Percentiles rank a stretch among this genome's conserved stretches.
phyloP scores from a whole-genome alignment of 1,139 yeast genomes.

The Saccharomyces pastorianus region DNA sequence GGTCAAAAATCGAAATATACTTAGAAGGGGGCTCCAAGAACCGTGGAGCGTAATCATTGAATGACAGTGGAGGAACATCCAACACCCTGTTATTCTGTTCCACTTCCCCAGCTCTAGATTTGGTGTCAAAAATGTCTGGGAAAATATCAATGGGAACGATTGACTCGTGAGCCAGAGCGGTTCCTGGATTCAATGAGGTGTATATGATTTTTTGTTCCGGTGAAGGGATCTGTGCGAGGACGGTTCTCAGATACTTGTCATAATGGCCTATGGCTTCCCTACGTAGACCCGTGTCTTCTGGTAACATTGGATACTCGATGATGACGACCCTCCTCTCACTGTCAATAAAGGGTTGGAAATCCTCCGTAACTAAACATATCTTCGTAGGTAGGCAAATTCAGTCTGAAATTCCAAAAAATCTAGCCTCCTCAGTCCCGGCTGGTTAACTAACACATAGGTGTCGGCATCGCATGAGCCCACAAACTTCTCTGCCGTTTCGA shows the following conservation, averaged over 20 bases:
- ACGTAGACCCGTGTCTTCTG: constrained; percentile 33
- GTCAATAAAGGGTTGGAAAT: constrained; percentile 44
- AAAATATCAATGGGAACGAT: constrained; percentile 23
- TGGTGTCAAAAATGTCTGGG: constrained; percentile 28
- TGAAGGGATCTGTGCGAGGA: constrained; percentile 56
- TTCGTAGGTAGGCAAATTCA: constrained; percentile 47
- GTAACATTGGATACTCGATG: constrained; percentile 46
- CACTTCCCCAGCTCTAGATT: constrained; percentile 39
- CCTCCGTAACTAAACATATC: constrained; percentile 38
- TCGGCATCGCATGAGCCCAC: constrained; percentile 60
- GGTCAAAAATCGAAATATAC: constrained; percentile 18
- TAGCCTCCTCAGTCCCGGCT: constrained; percentile 56
- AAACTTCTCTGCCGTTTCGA: constrained; percentile 41
- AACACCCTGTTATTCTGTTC: constrained; percentile 46
- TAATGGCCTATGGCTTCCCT: constrained; percentile 33
- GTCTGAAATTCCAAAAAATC: constrained; percentile 44
- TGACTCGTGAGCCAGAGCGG: constrained; percentile 8
- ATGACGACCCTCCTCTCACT: constrained; percentile 51
- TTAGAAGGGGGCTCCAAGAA: constrained; percentile 8
- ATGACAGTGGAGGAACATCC: constrained; percentile 30
- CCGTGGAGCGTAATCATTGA: constrained; percentile 30
- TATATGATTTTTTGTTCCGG: constrained; percentile 52
- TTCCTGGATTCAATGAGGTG: constrained; percentile 32
- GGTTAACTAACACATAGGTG: constrained; percentile 60
- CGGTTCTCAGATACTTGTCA: constrained; percentile 45